Evolutionary conservation across 805 yeast species (phyloP).

Genomic region (Hanseniaspora valbyensis): DNA sequence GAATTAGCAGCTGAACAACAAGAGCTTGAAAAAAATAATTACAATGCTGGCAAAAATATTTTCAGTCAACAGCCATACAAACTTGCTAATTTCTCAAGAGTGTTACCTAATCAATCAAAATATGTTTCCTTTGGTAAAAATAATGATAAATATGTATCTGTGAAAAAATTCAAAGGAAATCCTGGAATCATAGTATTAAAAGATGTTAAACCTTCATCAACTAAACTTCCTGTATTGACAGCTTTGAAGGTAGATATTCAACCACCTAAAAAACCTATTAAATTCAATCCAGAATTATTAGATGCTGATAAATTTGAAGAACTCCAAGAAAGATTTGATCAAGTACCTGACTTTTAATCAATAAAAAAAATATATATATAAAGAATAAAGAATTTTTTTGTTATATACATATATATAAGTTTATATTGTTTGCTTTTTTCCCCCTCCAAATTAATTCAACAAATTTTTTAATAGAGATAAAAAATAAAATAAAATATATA

Average conservation of each 20-base stretch:
- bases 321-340: conserved; percentile 19
- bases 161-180: conserved; percentile 59
- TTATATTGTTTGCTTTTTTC: not conserved
- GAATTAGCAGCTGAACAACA: conserved; percentile 27
- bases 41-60: conserved; percentile 34
- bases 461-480: no score
- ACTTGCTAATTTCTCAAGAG: conserved; percentile 72
- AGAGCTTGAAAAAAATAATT: conserved; percentile 24
- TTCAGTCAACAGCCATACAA: conserved; percentile 57
- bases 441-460: no score
- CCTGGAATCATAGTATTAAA: conserved; percentile 63
- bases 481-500: not conserved
- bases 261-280: conserved; percentile 26
- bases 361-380: not conserved
- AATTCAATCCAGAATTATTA: conserved; percentile 24
- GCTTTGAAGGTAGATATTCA: not conserved
- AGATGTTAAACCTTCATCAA: conserved; percentile 56
- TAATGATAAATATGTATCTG: conserved; percentile 61
- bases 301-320: conserved; percentile 19
- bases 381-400: no score
- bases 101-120: conserved; percentile 77
- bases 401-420: not conserved
- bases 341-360: not conserved
- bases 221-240: conserved; percentile 38
- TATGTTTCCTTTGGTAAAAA: conserved; percentile 67